Evolutionary conservation across 75 land plant species (phyloP).

Genomic region (Azolla pinnata): DNA sequence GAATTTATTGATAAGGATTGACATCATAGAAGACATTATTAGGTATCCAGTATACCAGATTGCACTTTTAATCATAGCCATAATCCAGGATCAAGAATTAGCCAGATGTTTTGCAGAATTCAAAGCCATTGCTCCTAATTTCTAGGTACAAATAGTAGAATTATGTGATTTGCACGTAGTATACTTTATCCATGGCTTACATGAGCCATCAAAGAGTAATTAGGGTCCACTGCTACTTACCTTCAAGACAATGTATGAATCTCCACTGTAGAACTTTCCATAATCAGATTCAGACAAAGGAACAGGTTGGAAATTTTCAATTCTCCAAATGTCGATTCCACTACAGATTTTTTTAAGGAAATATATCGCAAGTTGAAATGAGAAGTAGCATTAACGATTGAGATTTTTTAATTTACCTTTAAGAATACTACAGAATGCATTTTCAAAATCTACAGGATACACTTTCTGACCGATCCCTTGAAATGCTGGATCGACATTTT

Average conservation of each 20-base stretch:
- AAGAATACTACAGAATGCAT: background rate
- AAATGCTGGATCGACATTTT: conserved; percentile 58
- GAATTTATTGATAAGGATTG: no score
- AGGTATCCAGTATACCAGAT: no score
- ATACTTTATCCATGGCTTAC: no score
- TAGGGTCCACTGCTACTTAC: conserved; percentile 19
- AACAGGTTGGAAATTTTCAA: conserved; percentile 82
- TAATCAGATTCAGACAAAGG: conserved; percentile 57
- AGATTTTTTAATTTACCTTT: background rate
- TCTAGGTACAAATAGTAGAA: no score
- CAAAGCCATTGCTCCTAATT: no score
- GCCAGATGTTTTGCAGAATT: no score
- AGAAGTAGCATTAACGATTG: conserved; percentile 7
- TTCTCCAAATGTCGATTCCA: conserved; percentile 93
- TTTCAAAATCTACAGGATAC: conserved; percentile 40
- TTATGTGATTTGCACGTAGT: no score
- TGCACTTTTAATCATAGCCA: no score
- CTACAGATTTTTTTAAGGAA: conserved; percentile 44
- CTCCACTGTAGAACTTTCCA: conserved; percentile 90
- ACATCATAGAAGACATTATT: no score
- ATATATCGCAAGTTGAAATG: background rate
- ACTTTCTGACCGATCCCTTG: conserved; percentile 82
- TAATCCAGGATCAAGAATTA: no score
- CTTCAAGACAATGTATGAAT: conserved; percentile 81
- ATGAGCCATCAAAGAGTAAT: no score